Evolutionary conservation across 371 early-diverging fungal species (phyloP).

Genomic region (Mucor lusitanicus): DNA sequence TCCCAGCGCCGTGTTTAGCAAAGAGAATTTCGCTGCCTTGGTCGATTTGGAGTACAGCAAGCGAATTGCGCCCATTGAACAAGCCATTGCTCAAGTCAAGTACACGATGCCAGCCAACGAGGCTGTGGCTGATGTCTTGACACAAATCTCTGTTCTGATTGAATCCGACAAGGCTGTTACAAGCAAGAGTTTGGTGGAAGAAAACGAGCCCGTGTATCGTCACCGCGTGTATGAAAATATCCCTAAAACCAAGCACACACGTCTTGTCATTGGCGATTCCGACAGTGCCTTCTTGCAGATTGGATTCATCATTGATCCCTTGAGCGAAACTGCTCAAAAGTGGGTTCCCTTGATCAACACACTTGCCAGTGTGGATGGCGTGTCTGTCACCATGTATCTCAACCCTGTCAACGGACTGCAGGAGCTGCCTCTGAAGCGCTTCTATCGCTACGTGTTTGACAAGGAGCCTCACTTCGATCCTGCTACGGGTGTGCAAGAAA

Average conservation of each 20-base stretch:
- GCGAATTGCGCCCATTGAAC: constrained; percentile 38
- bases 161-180: constrained; percentile 30
- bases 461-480: constrained; percentile 64
- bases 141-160: constrained; percentile 25
- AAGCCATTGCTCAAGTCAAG: constrained; percentile 23
- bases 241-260: constrained; percentile 16
- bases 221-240: constrained; percentile 27
- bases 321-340: constrained; percentile 76
- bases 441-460: constrained; percentile 87
- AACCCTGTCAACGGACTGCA: constrained; percentile 52
- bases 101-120: background rate
- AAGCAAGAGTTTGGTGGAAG: constrained; percentile 14
- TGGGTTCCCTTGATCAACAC: constrained; percentile 69
- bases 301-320: constrained; percentile 74
- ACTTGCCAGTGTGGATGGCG: constrained; percentile 59
- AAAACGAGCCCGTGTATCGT: constrained; percentile 18
- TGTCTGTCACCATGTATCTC: constrained; percentile 64
- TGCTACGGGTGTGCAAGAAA: constrained; percentile 27
- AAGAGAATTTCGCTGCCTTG: constrained; percentile 54
- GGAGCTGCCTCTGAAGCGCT: constrained; percentile 78
- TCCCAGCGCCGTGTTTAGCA: constrained; percentile 33
- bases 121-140: constrained; percentile 23
- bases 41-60: constrained; percentile 43
- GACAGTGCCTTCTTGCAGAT: constrained; percentile 58
- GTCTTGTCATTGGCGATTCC: constrained; percentile 36